Evolutionary conservation across 1,284 basidiomycete species (phyloP).

Genomic region (Apiotrichum brassicae): DNA sequence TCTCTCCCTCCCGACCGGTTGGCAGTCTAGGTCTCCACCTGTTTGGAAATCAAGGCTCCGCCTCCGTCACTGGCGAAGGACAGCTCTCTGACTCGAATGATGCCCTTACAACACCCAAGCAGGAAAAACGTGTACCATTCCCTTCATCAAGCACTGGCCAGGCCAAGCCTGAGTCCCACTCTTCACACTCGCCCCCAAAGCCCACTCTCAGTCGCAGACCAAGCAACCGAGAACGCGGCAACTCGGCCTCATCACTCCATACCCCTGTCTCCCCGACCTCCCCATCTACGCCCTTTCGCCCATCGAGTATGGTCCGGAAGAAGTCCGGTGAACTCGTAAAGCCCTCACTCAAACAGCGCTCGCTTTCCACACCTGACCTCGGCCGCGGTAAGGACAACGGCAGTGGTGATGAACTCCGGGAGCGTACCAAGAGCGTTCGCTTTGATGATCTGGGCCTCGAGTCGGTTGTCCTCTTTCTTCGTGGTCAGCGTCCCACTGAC

Average conservation of each 20-base stretch:
- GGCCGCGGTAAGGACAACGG: constrained; percentile 24
- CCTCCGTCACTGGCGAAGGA: not conserved
- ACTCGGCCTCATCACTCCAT: constrained; percentile 1
- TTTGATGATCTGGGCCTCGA: constrained; percentile 42
- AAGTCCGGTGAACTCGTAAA: constrained; percentile 49
- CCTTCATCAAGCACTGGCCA: not conserved
- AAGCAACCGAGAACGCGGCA: not conserved
- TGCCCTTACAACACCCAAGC: not conserved
- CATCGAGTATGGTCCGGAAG: constrained; percentile 40
- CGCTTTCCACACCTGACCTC: constrained; percentile 46
- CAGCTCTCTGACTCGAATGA: not conserved
- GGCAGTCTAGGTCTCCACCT: constrained; percentile 1
- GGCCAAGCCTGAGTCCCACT: not conserved
- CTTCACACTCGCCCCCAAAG: constrained; percentile 7
- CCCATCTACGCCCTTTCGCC: not conserved
- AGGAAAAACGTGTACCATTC: not conserved
- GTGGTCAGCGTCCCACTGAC: constrained; percentile 44
- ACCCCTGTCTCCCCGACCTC: not conserved
- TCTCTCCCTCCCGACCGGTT: not conserved
- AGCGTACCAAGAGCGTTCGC: constrained; percentile 44
- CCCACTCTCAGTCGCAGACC: not conserved
- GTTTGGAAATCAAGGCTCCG: not conserved
- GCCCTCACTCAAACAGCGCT: constrained; percentile 44
- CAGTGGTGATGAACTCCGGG: constrained; percentile 23
- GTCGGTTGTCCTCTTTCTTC: constrained; percentile 45